Percentiles rank a stretch among this genome's conserved stretches.
phyloP scores from a whole-genome alignment of 2,329 filamentous ascomycete genomes.

The Pseudogymnoascus sp. region DNA sequence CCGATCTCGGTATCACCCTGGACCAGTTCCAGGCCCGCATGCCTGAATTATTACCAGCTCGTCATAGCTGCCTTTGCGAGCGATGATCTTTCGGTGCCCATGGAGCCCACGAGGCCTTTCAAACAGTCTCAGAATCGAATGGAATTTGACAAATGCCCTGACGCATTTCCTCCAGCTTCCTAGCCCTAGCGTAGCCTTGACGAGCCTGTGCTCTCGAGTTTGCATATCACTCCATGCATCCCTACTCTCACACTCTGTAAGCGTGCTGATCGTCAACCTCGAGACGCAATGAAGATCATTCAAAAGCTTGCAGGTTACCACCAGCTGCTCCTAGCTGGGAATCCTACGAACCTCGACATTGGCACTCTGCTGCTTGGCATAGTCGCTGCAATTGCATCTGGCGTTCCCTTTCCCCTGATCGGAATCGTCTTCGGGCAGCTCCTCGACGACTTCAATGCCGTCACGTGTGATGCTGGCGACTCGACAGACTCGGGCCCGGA shows the following conservation, averaged over 20 bases:
- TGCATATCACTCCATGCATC: not conserved
- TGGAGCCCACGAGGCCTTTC: not conserved
- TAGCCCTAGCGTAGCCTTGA: not conserved
- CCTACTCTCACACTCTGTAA: not conserved
- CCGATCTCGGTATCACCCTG: slow-evolving; percentile 20
- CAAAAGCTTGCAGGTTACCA: slow-evolving; percentile 30
- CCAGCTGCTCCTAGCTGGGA: slow-evolving; percentile 31
- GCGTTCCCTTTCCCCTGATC: slow-evolving; percentile 54
- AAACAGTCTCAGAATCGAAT: not conserved
- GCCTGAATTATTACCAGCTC: not conserved
- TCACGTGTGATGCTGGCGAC: slow-evolving; percentile 39
- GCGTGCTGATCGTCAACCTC: not conserved
- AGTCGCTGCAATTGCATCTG: slow-evolving; percentile 44
- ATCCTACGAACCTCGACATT: slow-evolving; percentile 28
- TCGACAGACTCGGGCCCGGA: slow-evolving; percentile 20
- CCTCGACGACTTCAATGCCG: slow-evolving; percentile 51
- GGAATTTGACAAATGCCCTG: not conserved
- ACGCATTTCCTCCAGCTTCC: not conserved
- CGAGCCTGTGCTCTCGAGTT: not conserved
- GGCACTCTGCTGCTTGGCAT: slow-evolving; percentile 31
- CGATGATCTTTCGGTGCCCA: not conserved
- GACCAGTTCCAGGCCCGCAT: slow-evolving; percentile 10
- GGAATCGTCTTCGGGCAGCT: slow-evolving; percentile 57
- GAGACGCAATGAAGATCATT: slow-evolving; percentile 23
- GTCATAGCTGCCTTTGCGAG: not conserved